Base-by-base conservation (phyloP, 805 yeast species). In the Candida golubevii region DNA sequence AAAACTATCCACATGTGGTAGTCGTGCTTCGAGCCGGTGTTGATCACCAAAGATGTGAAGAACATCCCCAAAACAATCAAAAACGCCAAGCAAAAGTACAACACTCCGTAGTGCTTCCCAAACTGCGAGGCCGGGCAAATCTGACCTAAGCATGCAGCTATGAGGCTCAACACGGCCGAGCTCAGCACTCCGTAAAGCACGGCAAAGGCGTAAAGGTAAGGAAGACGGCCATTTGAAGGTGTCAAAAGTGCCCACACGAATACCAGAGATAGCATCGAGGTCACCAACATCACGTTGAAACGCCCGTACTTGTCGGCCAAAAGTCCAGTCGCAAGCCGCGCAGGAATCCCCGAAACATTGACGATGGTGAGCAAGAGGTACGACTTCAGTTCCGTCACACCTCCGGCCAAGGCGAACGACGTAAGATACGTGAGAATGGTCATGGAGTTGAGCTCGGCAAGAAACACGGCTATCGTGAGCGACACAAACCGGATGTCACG, bases 91-190 rank as follows among this genome's bases (percentile, higher is more conserved):
- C 45, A 46, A 18, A 47, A 50, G 58, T 81, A 83, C 45, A 81
- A 74, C n/a, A 87, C 73, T 0, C 89, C 89, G 51, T 79, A 85
- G 26, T 84, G 63, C 49, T 77, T 80, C 11, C 90, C 90, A 57
- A 83, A 84, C 44, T 79, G 77, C 46, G 72, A 67, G 0, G 83
- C 80, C 11, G 73, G 75, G n/a, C 83, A 76, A 26, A 85, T 78
- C 41, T 77, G 77, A 0, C 85, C 77, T 12, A 83, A 73, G 47
- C 89, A 83, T 2, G 79, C 81, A 0, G 91, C 88, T 0, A 84
- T 75, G 38, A 85, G 54, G 0, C 86, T 74, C 32, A 85, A 63
- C 4, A 83, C 78, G n/a, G 85, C 77, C 4, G 88, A 81, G 26
- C 78, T 69, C 45, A 76, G 72, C 51, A 82, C 75, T 0, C 89